Evolutionary conservation across 306 rosid genomes (phyloP), one percentile per base, ranked within the genome.

Genomic region (Prunus dulcis): DNA sequence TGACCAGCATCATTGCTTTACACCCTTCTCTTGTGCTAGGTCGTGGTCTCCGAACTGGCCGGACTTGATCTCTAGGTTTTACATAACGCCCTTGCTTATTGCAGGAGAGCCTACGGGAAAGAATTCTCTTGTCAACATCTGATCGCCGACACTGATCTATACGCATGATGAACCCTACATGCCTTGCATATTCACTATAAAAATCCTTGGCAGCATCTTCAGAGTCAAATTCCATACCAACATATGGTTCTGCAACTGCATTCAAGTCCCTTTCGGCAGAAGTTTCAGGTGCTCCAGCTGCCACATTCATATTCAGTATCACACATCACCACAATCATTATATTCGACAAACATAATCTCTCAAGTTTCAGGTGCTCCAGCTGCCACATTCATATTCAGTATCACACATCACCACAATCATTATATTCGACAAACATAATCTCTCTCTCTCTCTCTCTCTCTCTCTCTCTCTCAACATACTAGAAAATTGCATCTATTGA

Each of bases 1-100:
- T 82, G 64, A 85, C 82, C 67, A 76, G 30, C 72, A 85, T 23
- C 88, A 82, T 79, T 45, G 88, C 84, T 69, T 82, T 82, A 68
- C 88, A 85, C 7, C 86, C 84, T 79, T 82, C 88, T 69, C 88
- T 72, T 76, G 67, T 82, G 72, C 80, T 85, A 63, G 66, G 65
- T 13, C 72, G 67, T 38, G 82, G 86, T 73, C 45, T 85, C 67
- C 64, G 57, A 73, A 66, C 73, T 46, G 74, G 66, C 45, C 55
- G 60, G 23, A 11, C 14, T 57, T 23, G 73, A 77, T 77, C 64
- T 72, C 71, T 82, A 12, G 70, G 62, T 73, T 77, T 60, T 32
- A 71, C 4, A 71, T 12, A 71, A 30, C 23, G 43, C 45, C 58
- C 45, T 25, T 60, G 65, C 64, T 71, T 52, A 30, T 30, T 71